Evolutionary conservation across 495 filamentous ascomycete genomes (phyloP).

Genomic region (Aspergillus nidulans): DNA sequence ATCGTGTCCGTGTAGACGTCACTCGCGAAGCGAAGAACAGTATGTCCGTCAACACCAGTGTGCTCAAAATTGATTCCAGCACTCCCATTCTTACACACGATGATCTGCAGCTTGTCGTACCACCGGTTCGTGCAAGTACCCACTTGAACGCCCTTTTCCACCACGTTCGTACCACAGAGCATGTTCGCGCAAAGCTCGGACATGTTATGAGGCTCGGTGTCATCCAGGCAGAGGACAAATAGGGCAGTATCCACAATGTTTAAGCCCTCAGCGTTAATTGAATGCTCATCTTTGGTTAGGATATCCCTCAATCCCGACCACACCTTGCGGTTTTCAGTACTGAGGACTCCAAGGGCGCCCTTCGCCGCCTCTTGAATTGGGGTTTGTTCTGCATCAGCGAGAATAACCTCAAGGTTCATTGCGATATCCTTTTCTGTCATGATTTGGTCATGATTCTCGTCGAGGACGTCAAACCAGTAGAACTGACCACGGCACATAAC

Average conservation of each 20-base stretch:
- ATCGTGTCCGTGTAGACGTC: slow-evolving; percentile 98
- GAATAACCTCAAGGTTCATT: slow-evolving; percentile 86
- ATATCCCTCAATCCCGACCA: slow-evolving; percentile 93
- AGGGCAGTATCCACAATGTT: slow-evolving; percentile 92
- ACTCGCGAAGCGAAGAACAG: slow-evolving; percentile 90
- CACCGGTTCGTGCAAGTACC: slow-evolving; percentile 97
- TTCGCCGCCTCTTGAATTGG: slow-evolving; percentile 93
- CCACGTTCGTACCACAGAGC: slow-evolving; percentile 91
- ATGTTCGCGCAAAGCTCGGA: slow-evolving; percentile 92
- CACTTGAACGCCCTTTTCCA: slow-evolving; percentile 89
- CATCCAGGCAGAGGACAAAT: slow-evolving; percentile 88
- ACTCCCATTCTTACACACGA: slow-evolving; percentile 97
- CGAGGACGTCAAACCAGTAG: slow-evolving; percentile 98
- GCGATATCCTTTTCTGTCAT: slow-evolving; percentile 96
- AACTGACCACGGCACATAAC: slow-evolving; percentile 94
- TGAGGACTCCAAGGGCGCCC: slow-evolving; percentile 86
- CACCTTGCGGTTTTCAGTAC: slow-evolving; percentile 92
- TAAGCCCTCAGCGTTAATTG: slow-evolving; percentile 92
- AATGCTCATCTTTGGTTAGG: slow-evolving; percentile 76
- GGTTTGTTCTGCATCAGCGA: slow-evolving; percentile 82
- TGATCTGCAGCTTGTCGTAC: slow-evolving; percentile 99
- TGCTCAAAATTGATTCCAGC: slow-evolving; percentile 99
- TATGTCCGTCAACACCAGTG: slow-evolving; percentile 96
- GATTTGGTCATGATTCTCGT: slow-evolving; percentile 90
- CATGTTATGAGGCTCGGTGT: slow-evolving; percentile 74